Evolutionary conservation across 306 rosid genomes (phyloP), one percentile per base, ranked within the genome.

Genomic region (Rubus parviflorus): DNA sequence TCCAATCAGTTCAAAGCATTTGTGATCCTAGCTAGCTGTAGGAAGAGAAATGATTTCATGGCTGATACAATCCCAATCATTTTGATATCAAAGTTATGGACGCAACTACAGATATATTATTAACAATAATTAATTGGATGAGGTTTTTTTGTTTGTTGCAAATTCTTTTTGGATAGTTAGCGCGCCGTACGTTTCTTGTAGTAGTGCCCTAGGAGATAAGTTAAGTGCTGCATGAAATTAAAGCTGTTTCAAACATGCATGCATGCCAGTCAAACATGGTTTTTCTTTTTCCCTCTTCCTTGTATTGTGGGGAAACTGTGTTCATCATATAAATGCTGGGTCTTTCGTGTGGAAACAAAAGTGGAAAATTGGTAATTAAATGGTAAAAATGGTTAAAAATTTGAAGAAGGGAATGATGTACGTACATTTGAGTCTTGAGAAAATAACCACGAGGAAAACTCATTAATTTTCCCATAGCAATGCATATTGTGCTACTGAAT

Each of bases 51-150:
- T 16, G 64, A 35, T 1, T 78, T 74, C 56, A 35, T 8, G 64
- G 40, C 40, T 35, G 42, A 70, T 11, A 69, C 43, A 5, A 43
- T 64, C 69, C 78, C 41, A 53, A 56, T 68, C 56, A 48, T 63
- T 74, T 10, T 20, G 56, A 54, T 40, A 43, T 56, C 82, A 49
- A 83, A 80, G 11, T 60, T 62, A 58, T 77, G 71, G 75, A 77
- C 81, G 83, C 75, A 81, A 83, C 72, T 58, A 41, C 81, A 22
- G 35, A 20, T 42, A n/a, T 6, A 70, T 25, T 3, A 30, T 30
- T 30, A 64, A n/a, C n/a, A n/a, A n/a, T n/a, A n/a, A n/a, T n/a
- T 38, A 61, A 25, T 25, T 61, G 19, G 17, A 16, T 8, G 58
- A 7, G 68, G 22, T 63, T 64, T 64, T 45, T 14, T 74, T 61